phyloP scores from a whole-genome alignment of 768 basidiomycete species.

The Galerina marginata region DNA sequence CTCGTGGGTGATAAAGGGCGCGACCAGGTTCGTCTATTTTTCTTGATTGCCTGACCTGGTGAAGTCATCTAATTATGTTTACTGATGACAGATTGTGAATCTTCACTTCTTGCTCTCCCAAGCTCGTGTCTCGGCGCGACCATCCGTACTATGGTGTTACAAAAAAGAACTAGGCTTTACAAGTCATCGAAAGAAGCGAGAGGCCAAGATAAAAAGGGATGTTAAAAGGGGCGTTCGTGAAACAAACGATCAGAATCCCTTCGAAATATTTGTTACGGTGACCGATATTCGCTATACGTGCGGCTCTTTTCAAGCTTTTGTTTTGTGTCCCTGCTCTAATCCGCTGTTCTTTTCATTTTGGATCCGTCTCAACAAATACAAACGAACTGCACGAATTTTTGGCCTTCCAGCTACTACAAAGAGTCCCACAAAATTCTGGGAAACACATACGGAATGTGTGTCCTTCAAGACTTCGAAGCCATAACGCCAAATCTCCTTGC shows the following conservation, averaged over 20 bases:
- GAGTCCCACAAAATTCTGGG: conserved; percentile 97
- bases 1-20: conserved; percentile 93
- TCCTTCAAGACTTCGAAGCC: conserved; percentile 97
- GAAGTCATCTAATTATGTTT: neutral
- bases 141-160: conserved; percentile 97
- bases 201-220: conserved; percentile 95
- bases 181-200: conserved; percentile 95
- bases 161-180: conserved; percentile 98
- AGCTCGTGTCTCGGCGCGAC: conserved; percentile 84
- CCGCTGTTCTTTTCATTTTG: neutral
- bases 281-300: conserved; percentile 98
- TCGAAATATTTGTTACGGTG: conserved; percentile 98
- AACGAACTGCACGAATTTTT: neutral
- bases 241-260: conserved; percentile 93
- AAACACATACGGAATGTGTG: conserved; percentile 96
- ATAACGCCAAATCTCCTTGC: conserved; percentile 97
- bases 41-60: neutral
- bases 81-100: conserved; percentile 75
- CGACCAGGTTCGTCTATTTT: conserved; percentile 71
- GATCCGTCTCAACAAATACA: neutral
- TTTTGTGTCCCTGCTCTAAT: neutral
- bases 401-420: conserved; percentile 82
- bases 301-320: conserved; percentile 33
- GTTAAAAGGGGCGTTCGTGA: conserved; percentile 94
- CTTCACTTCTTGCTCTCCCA: conserved; percentile 95